Percentiles rank a stretch among this genome's conserved stretches.
Conservation (phyloP, 78 protist species). For the Parvularia atlantis region DNA sequence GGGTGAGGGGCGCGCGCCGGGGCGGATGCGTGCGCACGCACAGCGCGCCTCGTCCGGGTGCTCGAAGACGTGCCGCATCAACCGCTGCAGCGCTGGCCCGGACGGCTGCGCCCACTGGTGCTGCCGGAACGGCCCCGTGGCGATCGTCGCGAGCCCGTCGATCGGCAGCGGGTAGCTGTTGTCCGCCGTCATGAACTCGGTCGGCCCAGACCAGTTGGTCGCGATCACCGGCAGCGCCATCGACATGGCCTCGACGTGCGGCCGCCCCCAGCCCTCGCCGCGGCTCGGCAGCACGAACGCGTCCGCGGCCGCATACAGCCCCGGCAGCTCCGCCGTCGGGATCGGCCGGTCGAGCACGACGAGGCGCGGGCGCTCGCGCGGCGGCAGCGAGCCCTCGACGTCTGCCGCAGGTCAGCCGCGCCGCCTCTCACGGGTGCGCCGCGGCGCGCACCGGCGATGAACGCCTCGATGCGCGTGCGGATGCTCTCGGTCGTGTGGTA, state of each 20-base stretch:
- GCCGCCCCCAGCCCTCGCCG: slow-evolving; percentile 44
- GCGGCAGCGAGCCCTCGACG: not conserved
- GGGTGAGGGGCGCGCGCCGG: no score
- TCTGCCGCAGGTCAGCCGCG: not conserved
- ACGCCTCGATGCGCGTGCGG: not conserved
- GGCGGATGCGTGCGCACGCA: no score
- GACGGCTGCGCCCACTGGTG: not conserved
- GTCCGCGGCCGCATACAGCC: slow-evolving; percentile 11
- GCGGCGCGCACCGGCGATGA: not conserved
- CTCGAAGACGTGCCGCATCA: not conserved
- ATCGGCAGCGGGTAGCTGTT: slow-evolving; percentile 12
- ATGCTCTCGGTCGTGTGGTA: not conserved
- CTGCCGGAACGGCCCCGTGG: not conserved
- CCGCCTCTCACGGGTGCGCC: not conserved
- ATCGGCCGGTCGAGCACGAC: not conserved
- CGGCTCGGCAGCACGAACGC: slow-evolving; percentile 29
- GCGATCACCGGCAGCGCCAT: slow-evolving; percentile 53
- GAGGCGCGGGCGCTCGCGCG: not conserved
- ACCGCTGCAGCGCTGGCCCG: not conserved
- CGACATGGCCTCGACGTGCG: slow-evolving; percentile 47
- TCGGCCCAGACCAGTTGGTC: slow-evolving; percentile 47
- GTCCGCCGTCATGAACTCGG: slow-evolving; percentile 1
- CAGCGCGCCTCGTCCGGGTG: not conserved
- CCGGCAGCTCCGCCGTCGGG: slow-evolving; percentile 8
- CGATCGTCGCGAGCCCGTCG: not conserved